phyloP scores from a whole-genome alignment of 305 asterid species.

The Plantago rigida region DNA sequence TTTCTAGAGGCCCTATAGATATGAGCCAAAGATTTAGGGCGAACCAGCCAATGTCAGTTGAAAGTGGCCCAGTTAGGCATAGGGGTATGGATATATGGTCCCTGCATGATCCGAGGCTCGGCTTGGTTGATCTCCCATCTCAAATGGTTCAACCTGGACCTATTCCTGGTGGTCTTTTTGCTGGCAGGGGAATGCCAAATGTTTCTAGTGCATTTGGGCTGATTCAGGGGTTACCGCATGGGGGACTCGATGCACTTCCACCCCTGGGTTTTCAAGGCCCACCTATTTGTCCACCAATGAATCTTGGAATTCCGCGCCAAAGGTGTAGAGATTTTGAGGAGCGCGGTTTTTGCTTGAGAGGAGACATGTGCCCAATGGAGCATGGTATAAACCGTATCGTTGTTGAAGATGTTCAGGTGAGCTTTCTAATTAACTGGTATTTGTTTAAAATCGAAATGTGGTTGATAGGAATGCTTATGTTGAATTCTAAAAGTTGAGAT shows the following conservation, averaged over 20 bases:
- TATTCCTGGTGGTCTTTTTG: conserved; percentile 54
- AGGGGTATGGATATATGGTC: conserved; percentile 84
- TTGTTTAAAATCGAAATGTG: conserved; percentile 11
- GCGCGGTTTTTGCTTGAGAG: conserved; percentile 98
- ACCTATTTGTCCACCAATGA: conserved; percentile 50
- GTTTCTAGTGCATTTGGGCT: conserved; percentile 65
- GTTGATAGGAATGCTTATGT: conserved; percentile 16
- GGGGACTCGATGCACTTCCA: conserved; percentile 73
- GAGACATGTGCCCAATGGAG: conserved; percentile 98
- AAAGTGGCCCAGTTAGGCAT: conserved; percentile 52
- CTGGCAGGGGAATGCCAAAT: conserved; percentile 66
- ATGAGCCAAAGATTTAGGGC: conserved; percentile 48
- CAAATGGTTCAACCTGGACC: conserved; percentile 64
- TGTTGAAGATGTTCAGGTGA: conserved; percentile 96
- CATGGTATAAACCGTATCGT: conserved; percentile 94
- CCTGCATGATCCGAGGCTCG: conserved; percentile 63
- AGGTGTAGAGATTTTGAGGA: conserved; percentile 97
- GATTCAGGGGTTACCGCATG: conserved; percentile 71
- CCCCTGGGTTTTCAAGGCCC: conserved; percentile 75
- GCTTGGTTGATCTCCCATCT: conserved; percentile 59
- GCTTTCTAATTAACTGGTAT: conserved; percentile 18
- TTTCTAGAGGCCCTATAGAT: conserved; percentile 56
- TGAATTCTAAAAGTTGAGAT: conserved; percentile 2
- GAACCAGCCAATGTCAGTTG: conserved; percentile 51
- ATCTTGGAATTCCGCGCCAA: conserved; percentile 65